Conservation (phyloP, 108 stramenopile genomes). For the Skeletonema tropicum region DNA sequence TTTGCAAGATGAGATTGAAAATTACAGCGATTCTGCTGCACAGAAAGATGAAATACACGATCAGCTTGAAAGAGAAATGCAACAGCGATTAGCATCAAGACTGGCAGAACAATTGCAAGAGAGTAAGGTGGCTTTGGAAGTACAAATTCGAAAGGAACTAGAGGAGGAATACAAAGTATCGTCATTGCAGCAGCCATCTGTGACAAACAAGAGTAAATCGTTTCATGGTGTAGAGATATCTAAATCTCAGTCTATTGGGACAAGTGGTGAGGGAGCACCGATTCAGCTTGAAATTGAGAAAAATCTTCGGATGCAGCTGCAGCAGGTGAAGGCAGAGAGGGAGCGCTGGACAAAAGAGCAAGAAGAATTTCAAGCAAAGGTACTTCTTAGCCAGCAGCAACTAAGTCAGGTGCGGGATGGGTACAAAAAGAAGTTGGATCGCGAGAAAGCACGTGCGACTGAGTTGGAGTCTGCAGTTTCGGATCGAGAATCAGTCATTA, state of each 20-base stretch:
- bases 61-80: constrained; percentile 42
- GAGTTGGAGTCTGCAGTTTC: constrained; percentile 21
- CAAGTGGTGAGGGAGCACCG: background rate
- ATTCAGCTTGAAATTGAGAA: constrained; percentile 17
- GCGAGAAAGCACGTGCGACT: constrained; percentile 20
- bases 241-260: background rate
- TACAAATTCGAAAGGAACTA: constrained; percentile 27
- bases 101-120: constrained; percentile 27
- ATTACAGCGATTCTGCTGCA: background rate
- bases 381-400: constrained; percentile 26
- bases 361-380: constrained; percentile 29
- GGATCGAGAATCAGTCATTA: constrained; percentile 28
- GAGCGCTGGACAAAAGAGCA: constrained; percentile 37
- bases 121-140: constrained; percentile 27
- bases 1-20: constrained; percentile 20
- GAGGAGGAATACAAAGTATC: constrained; percentile 21
- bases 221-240: background rate
- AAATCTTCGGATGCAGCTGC: constrained; percentile 23
- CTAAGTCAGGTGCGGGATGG: constrained; percentile 33
- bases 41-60: constrained; percentile 8
- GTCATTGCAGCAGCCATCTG: constrained; percentile 8
- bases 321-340: constrained; percentile 32
- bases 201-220: constrained; percentile 10
- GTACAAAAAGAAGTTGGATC: constrained; percentile 32
- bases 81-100: constrained; percentile 32